Evolutionary conservation across 2,329 filamentous ascomycete species (phyloP).

Genomic region (Boeremia lycopersici): DNA sequence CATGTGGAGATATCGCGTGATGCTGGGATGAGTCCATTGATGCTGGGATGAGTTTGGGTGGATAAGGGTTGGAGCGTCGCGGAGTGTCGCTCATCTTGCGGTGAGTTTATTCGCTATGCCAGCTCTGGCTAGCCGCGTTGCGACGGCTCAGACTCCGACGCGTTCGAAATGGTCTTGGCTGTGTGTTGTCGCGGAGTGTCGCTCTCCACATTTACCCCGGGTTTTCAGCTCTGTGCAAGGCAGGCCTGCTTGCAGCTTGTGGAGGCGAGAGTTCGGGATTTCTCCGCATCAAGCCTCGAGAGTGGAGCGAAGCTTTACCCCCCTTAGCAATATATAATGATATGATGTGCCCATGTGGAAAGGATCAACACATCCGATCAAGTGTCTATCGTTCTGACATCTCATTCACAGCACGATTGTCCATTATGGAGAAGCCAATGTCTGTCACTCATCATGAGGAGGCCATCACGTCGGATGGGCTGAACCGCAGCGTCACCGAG

Average conservation of each 20-base stretch:
- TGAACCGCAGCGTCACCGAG: slow-evolving; percentile 1
- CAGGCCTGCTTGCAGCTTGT: neutral
- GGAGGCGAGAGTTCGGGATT: neutral
- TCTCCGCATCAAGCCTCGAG: neutral
- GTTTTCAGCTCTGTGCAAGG: neutral
- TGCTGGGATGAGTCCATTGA: neutral
- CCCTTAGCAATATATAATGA: neutral
- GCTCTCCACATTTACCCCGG: neutral
- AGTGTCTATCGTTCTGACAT: neutral
- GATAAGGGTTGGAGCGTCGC: neutral
- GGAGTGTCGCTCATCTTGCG: neutral
- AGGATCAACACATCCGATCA: neutral
- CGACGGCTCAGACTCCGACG: neutral
- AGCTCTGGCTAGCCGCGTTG: neutral
- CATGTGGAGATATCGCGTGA: neutral
- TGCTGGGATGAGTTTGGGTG: neutral
- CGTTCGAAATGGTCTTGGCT: too few relatives aligned
- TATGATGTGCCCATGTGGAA: neutral
- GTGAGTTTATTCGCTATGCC: neutral
- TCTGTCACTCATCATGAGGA: neutral
- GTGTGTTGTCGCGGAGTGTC: neutral
- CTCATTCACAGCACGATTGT: neutral
- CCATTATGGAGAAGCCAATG: neutral
- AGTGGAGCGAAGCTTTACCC: neutral
- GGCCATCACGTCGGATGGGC: neutral